A percentile compares a stretch with the other conserved stretches of the same genome.
phyloP scores from a whole-genome alignment of 208 protist species.

The Trypanosoma rangeli region DNA sequence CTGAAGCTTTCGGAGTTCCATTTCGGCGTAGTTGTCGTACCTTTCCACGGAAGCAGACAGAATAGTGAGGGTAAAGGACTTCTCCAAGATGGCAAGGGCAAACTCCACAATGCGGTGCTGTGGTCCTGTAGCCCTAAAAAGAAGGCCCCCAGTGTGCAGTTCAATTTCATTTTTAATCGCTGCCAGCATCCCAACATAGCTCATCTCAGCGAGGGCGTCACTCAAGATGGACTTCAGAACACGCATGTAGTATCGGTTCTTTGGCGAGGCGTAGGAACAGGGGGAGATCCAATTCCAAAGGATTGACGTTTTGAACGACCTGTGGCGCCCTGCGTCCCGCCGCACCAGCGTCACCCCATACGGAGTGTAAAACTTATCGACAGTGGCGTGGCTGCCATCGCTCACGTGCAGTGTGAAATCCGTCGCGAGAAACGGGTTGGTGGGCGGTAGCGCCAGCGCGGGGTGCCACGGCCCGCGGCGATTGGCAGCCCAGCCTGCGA shows the following conservation, averaged over 20 bases:
- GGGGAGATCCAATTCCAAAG: slow-evolving; percentile 48
- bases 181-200: slow-evolving; percentile 70
- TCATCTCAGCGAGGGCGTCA: slow-evolving; percentile 44
- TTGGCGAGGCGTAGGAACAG: slow-evolving; percentile 42
- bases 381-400: slow-evolving; percentile 12
- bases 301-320: slow-evolving; percentile 64
- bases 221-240: slow-evolving; percentile 54
- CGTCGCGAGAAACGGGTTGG: slow-evolving; percentile 73
- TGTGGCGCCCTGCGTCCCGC: slow-evolving; percentile 39
- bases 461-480: slow-evolving; percentile 14
- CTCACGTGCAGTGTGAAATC: slow-evolving; percentile 59
- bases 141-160: slow-evolving; percentile 31
- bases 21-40: slow-evolving; percentile 52
- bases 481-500: slow-evolving; percentile 39
- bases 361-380: slow-evolving; percentile 27
- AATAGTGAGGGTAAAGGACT: slow-evolving; percentile 24
- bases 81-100: slow-evolving; percentile 40
- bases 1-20: slow-evolving; percentile 29
- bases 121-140: slow-evolving; percentile 52
- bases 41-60: slow-evolving; percentile 37
- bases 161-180: slow-evolving; percentile 49
- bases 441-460: slow-evolving; percentile 20
- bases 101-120: slow-evolving; percentile 50
- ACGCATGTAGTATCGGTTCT: slow-evolving; percentile 55
- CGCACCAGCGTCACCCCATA: slow-evolving; percentile 54